Percentiles rank a stretch among this genome's conserved stretches.
These are phyloP conservation scores for Curvularia eragrostidis DNA, from an alignment of 2,329 filamentous ascomycete species.

Conservation along the genomic window DNA sequence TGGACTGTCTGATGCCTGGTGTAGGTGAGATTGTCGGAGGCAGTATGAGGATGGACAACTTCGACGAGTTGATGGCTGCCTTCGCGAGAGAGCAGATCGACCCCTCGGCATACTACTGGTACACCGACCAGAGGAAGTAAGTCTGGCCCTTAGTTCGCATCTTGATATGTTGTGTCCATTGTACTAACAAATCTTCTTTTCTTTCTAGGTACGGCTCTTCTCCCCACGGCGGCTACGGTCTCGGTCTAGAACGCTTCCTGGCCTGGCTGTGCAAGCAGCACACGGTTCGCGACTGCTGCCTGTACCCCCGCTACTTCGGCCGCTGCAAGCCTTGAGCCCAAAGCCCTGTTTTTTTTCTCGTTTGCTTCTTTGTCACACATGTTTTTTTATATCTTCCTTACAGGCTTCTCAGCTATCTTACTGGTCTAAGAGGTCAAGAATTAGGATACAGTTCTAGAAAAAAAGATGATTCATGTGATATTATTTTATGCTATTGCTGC, in stretches of 20 bases:
- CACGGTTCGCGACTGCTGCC: conserved; percentile 71
- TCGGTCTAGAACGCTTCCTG: conserved; percentile 84
- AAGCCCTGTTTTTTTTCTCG: background rate
- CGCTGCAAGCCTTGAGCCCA: conserved; percentile 76
- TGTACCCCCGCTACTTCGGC: conserved; percentile 83
- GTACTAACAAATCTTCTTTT: conserved; percentile 31
- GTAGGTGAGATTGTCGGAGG: conserved; percentile 98
- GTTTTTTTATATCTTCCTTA: background rate
- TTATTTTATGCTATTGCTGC: too few species aligned
- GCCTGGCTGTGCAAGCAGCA: conserved; percentile 72
- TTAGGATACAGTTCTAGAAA: background rate
- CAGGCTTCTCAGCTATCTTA: too few species aligned
- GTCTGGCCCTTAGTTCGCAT: conserved; percentile 54
- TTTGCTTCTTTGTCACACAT: background rate
- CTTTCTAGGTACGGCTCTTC: conserved; percentile 79
- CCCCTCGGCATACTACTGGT: conserved; percentile 93
- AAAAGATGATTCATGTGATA: background rate
- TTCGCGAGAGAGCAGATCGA: conserved; percentile 88
- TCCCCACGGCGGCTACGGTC: conserved; percentile 90
- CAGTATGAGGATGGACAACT: conserved; percentile 93
- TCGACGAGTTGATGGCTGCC: conserved; percentile 81
- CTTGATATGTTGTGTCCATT: too few species aligned
- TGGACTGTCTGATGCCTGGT: conserved; percentile 87
- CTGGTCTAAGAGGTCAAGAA: background rate
- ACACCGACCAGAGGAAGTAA: conserved; percentile 94